phyloP scores from a whole-genome alignment of 2,329 filamentous ascomycete genomes.

The Scedosporium apiospermum region DNA sequence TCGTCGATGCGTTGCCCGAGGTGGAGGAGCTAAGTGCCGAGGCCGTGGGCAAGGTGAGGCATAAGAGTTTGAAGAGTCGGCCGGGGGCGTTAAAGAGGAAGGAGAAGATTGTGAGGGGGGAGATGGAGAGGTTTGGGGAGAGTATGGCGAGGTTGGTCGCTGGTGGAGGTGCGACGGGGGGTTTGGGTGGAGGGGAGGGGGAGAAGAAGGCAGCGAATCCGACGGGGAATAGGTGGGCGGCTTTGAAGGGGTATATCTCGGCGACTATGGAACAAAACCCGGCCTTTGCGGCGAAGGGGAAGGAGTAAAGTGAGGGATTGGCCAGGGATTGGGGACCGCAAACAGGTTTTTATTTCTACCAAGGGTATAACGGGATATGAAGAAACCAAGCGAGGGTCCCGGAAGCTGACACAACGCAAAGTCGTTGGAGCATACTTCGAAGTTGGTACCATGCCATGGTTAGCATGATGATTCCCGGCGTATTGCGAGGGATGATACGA shows the following conservation, averaged over 20 bases:
- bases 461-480: too few species aligned
- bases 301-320: neutral
- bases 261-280: conserved; percentile 83
- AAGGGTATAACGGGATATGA: too few species aligned
- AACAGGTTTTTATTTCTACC: neutral
- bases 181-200: neutral
- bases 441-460: too few species aligned
- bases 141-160: conserved; percentile 68
- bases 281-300: conserved; percentile 44
- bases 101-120: conserved; percentile 66
- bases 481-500: too few species aligned
- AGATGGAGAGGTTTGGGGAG: conserved; percentile 74
- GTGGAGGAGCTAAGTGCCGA: conserved; percentile 34
- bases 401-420: too few species aligned
- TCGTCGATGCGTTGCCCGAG: conserved; percentile 73
- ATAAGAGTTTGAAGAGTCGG: conserved; percentile 63
- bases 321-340: neutral
- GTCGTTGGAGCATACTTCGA: too few species aligned
- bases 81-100: conserved; percentile 78
- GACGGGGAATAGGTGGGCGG: conserved; percentile 63
- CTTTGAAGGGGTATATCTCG: conserved; percentile 73
- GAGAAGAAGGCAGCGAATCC: conserved; percentile 16
- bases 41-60: conserved; percentile 55
- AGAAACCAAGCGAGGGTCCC: too few species aligned
- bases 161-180: conserved; percentile 10